These are phyloP conservation scores for Penicillium italicum DNA, from an alignment of 2,329 filamentous ascomycete species.

Conservation along the genomic window DNA sequence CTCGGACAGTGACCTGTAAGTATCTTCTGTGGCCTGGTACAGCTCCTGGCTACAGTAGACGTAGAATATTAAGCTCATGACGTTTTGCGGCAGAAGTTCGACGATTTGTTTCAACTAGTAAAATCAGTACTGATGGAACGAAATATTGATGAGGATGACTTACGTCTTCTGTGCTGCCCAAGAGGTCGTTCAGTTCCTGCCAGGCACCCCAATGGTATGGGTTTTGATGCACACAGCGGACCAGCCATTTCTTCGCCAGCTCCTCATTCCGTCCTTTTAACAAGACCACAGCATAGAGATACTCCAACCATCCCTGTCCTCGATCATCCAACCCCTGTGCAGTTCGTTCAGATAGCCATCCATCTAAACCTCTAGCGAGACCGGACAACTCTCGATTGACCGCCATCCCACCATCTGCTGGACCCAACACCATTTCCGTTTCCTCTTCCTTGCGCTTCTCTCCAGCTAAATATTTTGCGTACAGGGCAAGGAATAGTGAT, in stretches of 20 bases:
- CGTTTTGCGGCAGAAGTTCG: conserved; percentile 75
- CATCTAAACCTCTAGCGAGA: conserved; percentile 71
- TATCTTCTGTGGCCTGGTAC: conserved; percentile 74
- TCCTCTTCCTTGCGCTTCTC: conserved; percentile 97
- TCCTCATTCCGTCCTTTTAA: conserved; percentile 87
- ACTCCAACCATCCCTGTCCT: conserved; percentile 89
- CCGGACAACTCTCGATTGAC: conserved; percentile 78
- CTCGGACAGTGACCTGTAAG: conserved; percentile 71
- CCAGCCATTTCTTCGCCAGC: conserved; percentile 78
- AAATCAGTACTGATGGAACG: conserved; percentile 18
- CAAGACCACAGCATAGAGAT: conserved; percentile 78
- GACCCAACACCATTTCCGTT: conserved; percentile 93
- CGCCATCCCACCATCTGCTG: conserved; percentile 79
- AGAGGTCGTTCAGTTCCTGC: conserved; percentile 81
- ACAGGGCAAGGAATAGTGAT: conserved; percentile 85
- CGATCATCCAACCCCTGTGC: conserved; percentile 57
- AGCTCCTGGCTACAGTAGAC: conserved; percentile 87
- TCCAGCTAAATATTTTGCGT: conserved; percentile 86
- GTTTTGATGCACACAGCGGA: conserved; percentile 81
- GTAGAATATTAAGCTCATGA: conserved; percentile 92
- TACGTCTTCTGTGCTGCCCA: conserved; percentile 78
- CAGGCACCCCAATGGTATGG: conserved; percentile 98
- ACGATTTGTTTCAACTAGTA: conserved; percentile 66
- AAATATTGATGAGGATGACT: conserved; percentile 33
- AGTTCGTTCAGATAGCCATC: conserved; percentile 70